phyloP scores from a whole-genome alignment of 257 asterid species.

The Nicotiana tomentosiformis region DNA sequence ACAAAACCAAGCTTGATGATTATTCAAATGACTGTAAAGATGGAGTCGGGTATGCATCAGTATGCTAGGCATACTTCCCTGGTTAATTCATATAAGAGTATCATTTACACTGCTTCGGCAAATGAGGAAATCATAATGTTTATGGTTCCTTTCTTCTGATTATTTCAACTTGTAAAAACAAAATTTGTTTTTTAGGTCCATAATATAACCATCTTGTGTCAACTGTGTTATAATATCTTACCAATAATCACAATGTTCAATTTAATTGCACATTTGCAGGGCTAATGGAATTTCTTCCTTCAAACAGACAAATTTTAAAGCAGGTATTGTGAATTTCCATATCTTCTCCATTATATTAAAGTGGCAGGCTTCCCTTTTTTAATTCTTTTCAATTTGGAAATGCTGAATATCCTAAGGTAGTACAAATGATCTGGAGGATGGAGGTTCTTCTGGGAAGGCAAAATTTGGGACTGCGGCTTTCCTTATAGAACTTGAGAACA shows the following conservation, averaged over 20 bases:
- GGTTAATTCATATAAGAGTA: not conserved
- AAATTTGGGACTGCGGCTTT: constrained; percentile 76
- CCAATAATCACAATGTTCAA: not conserved
- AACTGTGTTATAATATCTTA: too few species aligned
- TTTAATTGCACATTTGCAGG: constrained; percentile 16
- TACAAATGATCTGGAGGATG: constrained; percentile 39
- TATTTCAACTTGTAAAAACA: not conserved
- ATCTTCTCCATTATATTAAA: not conserved
- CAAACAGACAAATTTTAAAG: not conserved
- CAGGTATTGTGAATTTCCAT: not conserved
- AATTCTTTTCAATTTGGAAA: not conserved
- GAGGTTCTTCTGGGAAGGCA: constrained; percentile 37
- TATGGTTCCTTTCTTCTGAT: not conserved
- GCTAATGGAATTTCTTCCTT: constrained; percentile 5
- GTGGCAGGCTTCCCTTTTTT: not conserved
- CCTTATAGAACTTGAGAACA: constrained; percentile 76
- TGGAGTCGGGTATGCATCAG: constrained; percentile 28
- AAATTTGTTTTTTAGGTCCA: not conserved
- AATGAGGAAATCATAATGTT: not conserved
- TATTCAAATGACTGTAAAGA: constrained; percentile 29
- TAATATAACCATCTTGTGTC: not conserved
- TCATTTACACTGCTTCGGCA: too few species aligned
- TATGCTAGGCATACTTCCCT: not conserved
- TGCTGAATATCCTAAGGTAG: constrained; percentile 3
- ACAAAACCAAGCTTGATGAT: constrained; percentile 52